Evolutionary conservation across 331 rosid species (phyloP).

Genomic region (Malus hybrid): DNA sequence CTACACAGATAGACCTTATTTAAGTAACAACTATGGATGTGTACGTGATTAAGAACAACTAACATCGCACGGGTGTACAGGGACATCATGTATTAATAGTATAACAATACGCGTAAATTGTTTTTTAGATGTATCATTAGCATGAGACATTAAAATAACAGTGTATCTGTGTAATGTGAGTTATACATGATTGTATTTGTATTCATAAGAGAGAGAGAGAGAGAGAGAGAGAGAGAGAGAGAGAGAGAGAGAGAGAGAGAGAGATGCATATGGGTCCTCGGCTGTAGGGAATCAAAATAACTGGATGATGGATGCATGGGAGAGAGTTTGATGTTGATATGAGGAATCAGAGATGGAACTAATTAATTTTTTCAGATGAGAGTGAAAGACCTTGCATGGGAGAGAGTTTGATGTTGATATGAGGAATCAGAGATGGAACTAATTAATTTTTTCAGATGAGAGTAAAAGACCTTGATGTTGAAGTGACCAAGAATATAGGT

Average conservation of each 20-base stretch:
- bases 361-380: background rate
- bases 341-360: background rate
- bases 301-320: conserved; percentile 18
- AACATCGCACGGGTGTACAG: too few relatives aligned
- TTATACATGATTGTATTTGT: background rate
- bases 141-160: too few relatives aligned
- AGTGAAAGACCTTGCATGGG: conserved; percentile 8
- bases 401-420: conserved; percentile 39
- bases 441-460: background rate
- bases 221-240: too few relatives aligned
- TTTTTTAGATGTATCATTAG: too few relatives aligned
- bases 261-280: background rate
- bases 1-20: conserved; percentile 19
- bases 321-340: conserved; percentile 39
- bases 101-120: too few relatives aligned
- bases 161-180: background rate
- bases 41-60: too few relatives aligned
- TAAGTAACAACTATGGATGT: conserved; percentile 22
- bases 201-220: conserved; percentile 6
- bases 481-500: conserved; percentile 49
- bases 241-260: too few relatives aligned
- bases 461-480: conserved; percentile 22
- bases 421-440: background rate
- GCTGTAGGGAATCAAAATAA: conserved; percentile 6
- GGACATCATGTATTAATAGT: too few relatives aligned